These are phyloP conservation scores for Lobosporangium transversale DNA, from an alignment of 192 early-diverging fungal species.

Conservation along the genomic window DNA sequence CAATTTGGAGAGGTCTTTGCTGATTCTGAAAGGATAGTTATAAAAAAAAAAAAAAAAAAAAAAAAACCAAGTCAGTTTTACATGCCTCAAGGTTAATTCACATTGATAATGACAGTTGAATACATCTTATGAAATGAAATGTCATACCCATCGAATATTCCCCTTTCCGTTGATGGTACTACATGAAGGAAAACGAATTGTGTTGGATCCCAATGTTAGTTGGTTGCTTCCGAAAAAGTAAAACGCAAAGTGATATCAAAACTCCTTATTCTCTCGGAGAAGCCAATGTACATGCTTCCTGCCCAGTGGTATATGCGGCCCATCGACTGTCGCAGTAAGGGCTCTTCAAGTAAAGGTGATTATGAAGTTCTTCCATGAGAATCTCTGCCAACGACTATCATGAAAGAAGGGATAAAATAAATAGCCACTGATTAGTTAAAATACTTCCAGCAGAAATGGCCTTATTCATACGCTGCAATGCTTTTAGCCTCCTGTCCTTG, in stretches of 20 bases:
- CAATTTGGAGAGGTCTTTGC: slow-evolving; percentile 45
- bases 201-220: too few species aligned
- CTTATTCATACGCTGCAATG: too few species aligned
- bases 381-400: slow-evolving; percentile 66
- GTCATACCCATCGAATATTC: slow-evolving; percentile 51
- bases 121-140: too few species aligned
- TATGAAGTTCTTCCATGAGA: slow-evolving; percentile 81
- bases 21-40: too few species aligned
- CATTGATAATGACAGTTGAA: too few species aligned
- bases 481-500: background rate
- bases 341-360: slow-evolving; percentile 81
- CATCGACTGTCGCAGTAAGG: slow-evolving; percentile 77
- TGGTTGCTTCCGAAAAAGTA: background rate
- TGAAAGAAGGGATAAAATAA: too few species aligned
- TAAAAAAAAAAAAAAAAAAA: too few species aligned
- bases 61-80: background rate
- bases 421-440: background rate
- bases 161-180: slow-evolving; percentile 46
- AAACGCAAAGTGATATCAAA: background rate
- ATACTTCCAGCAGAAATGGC: background rate
- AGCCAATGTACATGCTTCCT: slow-evolving; percentile 65
- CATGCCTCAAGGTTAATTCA: background rate
- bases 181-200: too few species aligned
- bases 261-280: too few species aligned
- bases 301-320: slow-evolving; percentile 62